phyloP scores from a whole-genome alignment of 75 land plant genomes.

The Sequoia sempervirens region DNA sequence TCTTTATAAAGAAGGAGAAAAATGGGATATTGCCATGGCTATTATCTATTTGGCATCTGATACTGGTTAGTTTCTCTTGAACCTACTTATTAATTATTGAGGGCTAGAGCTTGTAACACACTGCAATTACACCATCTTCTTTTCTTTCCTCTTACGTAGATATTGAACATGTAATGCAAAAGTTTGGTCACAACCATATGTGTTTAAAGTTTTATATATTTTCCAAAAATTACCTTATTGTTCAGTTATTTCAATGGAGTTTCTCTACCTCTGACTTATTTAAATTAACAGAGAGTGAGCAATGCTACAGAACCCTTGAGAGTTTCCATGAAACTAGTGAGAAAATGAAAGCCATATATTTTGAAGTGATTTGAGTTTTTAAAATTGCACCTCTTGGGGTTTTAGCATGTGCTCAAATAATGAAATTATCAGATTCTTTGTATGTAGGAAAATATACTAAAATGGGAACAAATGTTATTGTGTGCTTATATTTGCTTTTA shows the following conservation, averaged over 20 bases:
- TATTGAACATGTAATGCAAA: background rate
- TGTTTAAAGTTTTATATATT: background rate
- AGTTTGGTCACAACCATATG: background rate
- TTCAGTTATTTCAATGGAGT: background rate
- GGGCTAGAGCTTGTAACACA: background rate
- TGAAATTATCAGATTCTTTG: background rate
- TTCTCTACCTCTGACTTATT: background rate
- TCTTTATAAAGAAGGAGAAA: slow-evolving; percentile 71
- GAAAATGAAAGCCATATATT: background rate
- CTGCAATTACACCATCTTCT: background rate
- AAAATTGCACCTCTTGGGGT: background rate
- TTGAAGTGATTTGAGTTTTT: background rate
- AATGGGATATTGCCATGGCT: slow-evolving; percentile 98
- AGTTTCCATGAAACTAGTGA: background rate
- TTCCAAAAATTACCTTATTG: background rate
- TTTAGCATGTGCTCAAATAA: background rate
- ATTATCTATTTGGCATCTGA: slow-evolving; percentile 84
- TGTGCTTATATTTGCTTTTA: background rate
- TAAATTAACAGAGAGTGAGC: background rate
- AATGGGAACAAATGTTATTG: background rate
- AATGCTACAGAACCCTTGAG: background rate
- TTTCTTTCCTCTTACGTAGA: background rate
- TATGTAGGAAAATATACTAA: background rate
- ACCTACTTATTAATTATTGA: background rate
- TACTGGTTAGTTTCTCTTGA: slow-evolving; percentile 51